A percentile compares a stretch with the other conserved stretches of the same genome.
Conservation (phyloP, 2,329 filamentous ascomycete species). For the Capronia americana region DNA sequence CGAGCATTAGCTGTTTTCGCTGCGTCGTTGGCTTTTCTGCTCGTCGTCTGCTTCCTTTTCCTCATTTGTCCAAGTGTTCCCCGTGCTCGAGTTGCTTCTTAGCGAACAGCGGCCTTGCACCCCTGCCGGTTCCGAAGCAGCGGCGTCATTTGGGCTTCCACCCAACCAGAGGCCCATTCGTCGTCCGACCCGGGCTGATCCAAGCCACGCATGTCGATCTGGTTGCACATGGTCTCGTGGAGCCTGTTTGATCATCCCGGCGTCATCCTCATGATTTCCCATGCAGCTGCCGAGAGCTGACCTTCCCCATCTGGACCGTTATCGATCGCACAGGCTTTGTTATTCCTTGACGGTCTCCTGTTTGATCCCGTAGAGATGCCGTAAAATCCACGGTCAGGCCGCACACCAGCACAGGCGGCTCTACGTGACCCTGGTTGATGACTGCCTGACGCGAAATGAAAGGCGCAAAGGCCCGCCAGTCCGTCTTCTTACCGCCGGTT, state of each 20-base stretch:
- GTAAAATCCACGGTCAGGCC: slow-evolving; percentile 2
- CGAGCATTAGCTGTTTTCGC: not conserved
- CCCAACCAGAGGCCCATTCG: slow-evolving; percentile 11
- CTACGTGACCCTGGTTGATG: slow-evolving; percentile 3
- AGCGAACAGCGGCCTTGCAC: slow-evolving; percentile 7
- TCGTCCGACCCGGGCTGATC: slow-evolving; percentile 19
- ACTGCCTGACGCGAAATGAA: slow-evolving; percentile 29
- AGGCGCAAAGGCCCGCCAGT: slow-evolving; percentile 17
- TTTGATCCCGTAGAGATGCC: not conserved
- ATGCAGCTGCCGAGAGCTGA: slow-evolving; percentile 21
- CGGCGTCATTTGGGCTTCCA: slow-evolving; percentile 16
- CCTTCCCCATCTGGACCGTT: slow-evolving; percentile 16
- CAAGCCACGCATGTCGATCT: slow-evolving; percentile 34
- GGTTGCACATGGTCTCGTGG: slow-evolving; percentile 31
- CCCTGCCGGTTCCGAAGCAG: slow-evolving; percentile 25
- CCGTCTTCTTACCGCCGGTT: slow-evolving; percentile 22
- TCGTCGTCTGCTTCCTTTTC: slow-evolving; percentile 1
- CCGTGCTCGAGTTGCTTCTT: slow-evolving; percentile 10
- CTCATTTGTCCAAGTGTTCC: not conserved
- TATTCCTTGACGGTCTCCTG: slow-evolving; percentile 1
- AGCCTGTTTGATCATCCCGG: slow-evolving; percentile 31
- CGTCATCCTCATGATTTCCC: slow-evolving; percentile 29
- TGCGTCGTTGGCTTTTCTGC: not conserved
- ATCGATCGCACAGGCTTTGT: slow-evolving; percentile 4
- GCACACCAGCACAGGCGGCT: not conserved